Evolutionary conservation across 1,284 basidiomycete genomes (phyloP).

Genomic region (Rhodotorula sp.): DNA sequence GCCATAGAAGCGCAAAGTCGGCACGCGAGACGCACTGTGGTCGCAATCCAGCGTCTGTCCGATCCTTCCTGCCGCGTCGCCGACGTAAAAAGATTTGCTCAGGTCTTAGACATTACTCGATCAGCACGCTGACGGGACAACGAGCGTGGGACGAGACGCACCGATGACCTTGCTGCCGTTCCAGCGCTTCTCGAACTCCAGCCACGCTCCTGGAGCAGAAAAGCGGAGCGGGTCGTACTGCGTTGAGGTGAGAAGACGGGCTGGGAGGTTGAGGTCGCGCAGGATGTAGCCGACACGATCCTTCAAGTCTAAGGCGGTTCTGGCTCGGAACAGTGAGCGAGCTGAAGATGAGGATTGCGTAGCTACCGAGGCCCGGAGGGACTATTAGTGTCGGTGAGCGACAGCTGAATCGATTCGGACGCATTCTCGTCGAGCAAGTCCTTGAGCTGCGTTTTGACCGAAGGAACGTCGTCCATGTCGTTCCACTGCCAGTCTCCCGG

Average conservation of each 20-base stretch:
- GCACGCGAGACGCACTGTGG: constrained; percentile 52
- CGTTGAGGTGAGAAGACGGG: constrained; percentile 73
- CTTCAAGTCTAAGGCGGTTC: constrained; percentile 62
- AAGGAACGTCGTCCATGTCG: constrained; percentile 56
- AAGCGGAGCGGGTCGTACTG: constrained; percentile 77
- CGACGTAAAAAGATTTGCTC: constrained; percentile 69
- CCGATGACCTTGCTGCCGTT: constrained; percentile 65
- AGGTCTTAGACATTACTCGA: constrained; percentile 58
- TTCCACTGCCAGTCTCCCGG: constrained; percentile 73
- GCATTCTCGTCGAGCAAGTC: constrained; percentile 55
- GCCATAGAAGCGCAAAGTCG: not conserved
- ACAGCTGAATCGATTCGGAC: not conserved
- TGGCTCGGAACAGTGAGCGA: constrained; percentile 64
- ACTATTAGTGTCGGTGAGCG: accelerated
- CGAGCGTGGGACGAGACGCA: constrained; percentile 45
- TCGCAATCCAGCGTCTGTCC: constrained; percentile 75
- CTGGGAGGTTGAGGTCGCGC: constrained; percentile 67
- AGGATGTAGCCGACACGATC: constrained; percentile 69
- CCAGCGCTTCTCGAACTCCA: constrained; percentile 65
- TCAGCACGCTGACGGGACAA: too few relatives aligned
- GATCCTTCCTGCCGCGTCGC: constrained; percentile 79
- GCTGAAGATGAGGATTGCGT: constrained; percentile 63
- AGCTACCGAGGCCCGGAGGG: too few relatives aligned
- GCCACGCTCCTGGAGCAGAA: constrained; percentile 84
- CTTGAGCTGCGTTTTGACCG: constrained; percentile 60